Conservation (phyloP, 2,329 filamentous ascomycete genomes). For the Onygena corvina region DNA sequence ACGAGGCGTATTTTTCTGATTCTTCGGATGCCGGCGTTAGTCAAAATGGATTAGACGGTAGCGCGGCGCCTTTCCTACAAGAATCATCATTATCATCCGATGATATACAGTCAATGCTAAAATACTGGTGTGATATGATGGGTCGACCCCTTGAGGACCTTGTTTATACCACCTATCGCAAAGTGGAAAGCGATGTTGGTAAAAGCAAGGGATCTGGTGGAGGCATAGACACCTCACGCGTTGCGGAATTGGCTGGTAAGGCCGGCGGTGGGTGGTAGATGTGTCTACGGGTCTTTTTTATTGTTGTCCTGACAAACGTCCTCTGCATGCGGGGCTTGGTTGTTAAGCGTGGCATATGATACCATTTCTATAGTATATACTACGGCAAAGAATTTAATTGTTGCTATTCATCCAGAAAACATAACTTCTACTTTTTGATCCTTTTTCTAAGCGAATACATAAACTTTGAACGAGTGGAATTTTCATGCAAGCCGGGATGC, state of each 20-base stretch:
- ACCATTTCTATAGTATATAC: not conserved
- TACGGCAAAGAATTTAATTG: not conserved
- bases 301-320: not conserved
- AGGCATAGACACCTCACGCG: slow-evolving; percentile 60
- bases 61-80: slow-evolving; percentile 18
- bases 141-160: slow-evolving; percentile 59
- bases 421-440: not conserved
- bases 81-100: slow-evolving; percentile 21
- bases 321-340: not conserved
- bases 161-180: slow-evolving; percentile 74
- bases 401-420: not conserved
- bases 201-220: slow-evolving; percentile 44
- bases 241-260: slow-evolving; percentile 78
- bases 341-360: not conserved
- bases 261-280: slow-evolving; percentile 84
- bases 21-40: slow-evolving; percentile 41
- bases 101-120: slow-evolving; percentile 42
- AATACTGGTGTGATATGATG: slow-evolving; percentile 64
- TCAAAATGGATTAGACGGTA: slow-evolving; percentile 21
- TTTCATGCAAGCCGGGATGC: not conserved
- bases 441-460: not conserved
- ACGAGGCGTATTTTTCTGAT: slow-evolving; percentile 80
- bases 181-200: slow-evolving; percentile 90
- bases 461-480: not conserved
- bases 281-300: not conserved